These are phyloP conservation scores for Aspergillus campestris DNA, from an alignment of 495 filamentous ascomycete species.

Conservation along the genomic window DNA sequence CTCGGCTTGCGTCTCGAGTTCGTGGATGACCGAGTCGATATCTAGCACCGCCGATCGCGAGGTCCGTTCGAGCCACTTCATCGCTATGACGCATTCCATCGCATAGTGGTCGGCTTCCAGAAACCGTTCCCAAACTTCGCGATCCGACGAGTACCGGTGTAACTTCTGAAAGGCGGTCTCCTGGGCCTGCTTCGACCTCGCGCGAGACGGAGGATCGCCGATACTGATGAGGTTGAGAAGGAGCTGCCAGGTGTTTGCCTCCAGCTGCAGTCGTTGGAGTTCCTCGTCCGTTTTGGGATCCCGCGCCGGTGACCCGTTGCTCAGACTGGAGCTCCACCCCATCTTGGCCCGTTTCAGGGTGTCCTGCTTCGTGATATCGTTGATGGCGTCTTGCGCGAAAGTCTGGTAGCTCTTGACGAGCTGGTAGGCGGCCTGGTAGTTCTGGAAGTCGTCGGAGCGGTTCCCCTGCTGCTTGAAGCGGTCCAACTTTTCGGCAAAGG, in stretches of 20 bases:
- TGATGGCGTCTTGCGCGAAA: constrained; percentile 31
- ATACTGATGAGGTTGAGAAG: constrained; percentile 55
- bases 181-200: constrained; percentile 27
- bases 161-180: constrained; percentile 34
- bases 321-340: constrained; percentile 19
- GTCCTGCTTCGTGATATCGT: constrained; percentile 30
- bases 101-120: constrained; percentile 59
- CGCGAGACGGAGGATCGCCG: constrained; percentile 31
- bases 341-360: constrained; percentile 29
- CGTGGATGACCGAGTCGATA: constrained; percentile 65
- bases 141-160: constrained; percentile 52
- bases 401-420: constrained; percentile 36
- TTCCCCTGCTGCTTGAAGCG: constrained; percentile 41
- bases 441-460: constrained; percentile 26
- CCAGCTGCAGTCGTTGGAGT: constrained; percentile 53
- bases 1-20: constrained; percentile 54
- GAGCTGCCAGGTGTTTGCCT: constrained; percentile 84
- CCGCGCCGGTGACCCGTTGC: constrained; percentile 23
- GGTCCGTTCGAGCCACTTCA: constrained; percentile 75
- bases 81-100: constrained; percentile 61
- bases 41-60: constrained; percentile 54
- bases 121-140: constrained; percentile 57
- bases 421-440: constrained; percentile 35
- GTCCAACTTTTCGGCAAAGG: constrained; percentile 59
- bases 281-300: constrained; percentile 45